A percentile compares a stretch with the other conserved stretches of the same genome.
These are phyloP conservation scores for Syzygium aromaticum DNA, from an alignment of 345 rosid genomes.

Conservation along the genomic window DNA sequence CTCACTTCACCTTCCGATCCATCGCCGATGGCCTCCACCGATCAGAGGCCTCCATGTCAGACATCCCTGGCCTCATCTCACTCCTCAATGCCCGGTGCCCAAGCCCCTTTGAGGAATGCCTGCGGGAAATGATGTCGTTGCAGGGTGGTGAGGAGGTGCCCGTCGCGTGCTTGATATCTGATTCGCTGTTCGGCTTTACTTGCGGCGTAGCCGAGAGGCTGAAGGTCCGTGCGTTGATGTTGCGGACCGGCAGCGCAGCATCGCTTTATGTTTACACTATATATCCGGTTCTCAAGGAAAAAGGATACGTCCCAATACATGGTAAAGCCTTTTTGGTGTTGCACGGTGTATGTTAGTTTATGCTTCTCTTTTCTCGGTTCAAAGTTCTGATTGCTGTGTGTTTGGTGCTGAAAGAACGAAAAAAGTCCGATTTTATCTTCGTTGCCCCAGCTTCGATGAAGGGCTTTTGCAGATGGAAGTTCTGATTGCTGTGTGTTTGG, in stretches of 20 bases:
- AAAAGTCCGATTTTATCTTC: not conserved
- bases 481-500: not conserved
- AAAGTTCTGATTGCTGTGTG: not conserved
- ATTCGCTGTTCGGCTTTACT: conserved; percentile 16
- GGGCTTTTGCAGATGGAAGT: not conserved
- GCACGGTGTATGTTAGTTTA: not conserved
- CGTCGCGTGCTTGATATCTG: conserved; percentile 14
- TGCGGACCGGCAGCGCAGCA: conserved; percentile 25
- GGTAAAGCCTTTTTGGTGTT: conserved; percentile 4
- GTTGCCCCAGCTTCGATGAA: not conserved
- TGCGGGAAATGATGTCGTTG: conserved; percentile 4
- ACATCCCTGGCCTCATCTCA: not conserved
- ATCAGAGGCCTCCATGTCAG: not conserved
- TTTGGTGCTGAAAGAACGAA: not conserved
- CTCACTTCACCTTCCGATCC: conserved; percentile 17
- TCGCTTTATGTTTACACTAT: conserved; percentile 20
- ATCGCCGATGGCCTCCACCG: conserved; percentile 8
- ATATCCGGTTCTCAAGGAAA: conserved; percentile 21
- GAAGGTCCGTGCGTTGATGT: conserved; percentile 18
- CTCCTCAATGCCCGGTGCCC: conserved; percentile 7
- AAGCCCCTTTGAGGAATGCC: conserved; percentile 13
- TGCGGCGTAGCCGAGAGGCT: conserved; percentile 14
- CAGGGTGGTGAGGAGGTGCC: not conserved
- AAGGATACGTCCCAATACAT: conserved; percentile 26
- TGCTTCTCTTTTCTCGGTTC: not conserved